Conservation (phyloP, 2,329 filamentous ascomycete genomes). For the Aspergillus fumigatus region DNA sequence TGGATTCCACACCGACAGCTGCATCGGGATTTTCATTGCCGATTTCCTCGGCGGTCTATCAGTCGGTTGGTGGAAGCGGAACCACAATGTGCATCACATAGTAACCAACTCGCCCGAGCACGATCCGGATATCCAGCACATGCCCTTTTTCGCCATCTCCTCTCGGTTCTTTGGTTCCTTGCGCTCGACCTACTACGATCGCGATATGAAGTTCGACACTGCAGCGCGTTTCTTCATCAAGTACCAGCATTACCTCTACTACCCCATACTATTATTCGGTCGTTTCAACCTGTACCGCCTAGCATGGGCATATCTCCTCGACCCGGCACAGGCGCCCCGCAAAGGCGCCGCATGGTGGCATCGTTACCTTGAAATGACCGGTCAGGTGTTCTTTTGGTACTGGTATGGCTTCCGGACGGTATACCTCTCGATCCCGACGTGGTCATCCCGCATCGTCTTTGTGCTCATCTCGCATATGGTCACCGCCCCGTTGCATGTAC, state of each 20-base stretch:
- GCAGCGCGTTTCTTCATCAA: conserved; percentile 65
- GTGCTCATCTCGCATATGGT: conserved; percentile 76
- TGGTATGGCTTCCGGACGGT: conserved; percentile 83
- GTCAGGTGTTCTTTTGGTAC: conserved; percentile 76
- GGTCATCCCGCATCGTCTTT: conserved; percentile 66
- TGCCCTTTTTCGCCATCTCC: conserved; percentile 85
- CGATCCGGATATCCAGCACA: conserved; percentile 89
- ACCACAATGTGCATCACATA: conserved; percentile 94
- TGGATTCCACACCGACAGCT: conserved; percentile 73
- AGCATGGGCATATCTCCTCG: conserved; percentile 71
- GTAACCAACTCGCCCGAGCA: conserved; percentile 96
- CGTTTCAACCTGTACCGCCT: conserved; percentile 83
- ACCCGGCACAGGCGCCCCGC: conserved; percentile 61
- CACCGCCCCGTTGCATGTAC: conserved; percentile 76
- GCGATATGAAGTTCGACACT: conserved; percentile 70
- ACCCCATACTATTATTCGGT: conserved; percentile 72
- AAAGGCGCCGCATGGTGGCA: conserved; percentile 80
- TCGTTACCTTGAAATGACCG: conserved; percentile 70
- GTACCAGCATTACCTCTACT: conserved; percentile 80
- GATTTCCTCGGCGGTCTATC: conserved; percentile 87
- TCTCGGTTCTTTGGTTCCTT: conserved; percentile 66
- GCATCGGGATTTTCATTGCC: conserved; percentile 85
- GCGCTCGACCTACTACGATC: conserved; percentile 74
- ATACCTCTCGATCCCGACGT: conserved; percentile 66
- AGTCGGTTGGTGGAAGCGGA: conserved; percentile 94